Percentiles rank a stretch among this genome's conserved stretches.
phyloP scores from a whole-genome alignment of 2,329 filamentous ascomycete genomes.

The Aureobasidium pullulans region DNA sequence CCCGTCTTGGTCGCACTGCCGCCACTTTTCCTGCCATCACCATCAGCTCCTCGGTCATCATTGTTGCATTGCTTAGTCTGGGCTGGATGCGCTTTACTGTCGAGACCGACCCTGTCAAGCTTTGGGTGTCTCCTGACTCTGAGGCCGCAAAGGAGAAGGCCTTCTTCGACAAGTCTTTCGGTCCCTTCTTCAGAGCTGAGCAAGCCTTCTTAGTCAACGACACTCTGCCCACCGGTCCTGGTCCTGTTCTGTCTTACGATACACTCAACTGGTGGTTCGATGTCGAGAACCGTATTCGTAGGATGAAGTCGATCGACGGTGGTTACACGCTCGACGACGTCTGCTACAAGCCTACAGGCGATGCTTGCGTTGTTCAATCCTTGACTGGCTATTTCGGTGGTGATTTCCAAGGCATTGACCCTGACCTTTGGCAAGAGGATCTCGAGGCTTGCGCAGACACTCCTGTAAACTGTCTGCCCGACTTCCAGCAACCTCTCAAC shows the following conservation, averaged over 20 bases:
- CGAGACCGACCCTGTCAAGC: slow-evolving; percentile 78
- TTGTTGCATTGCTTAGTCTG: slow-evolving; percentile 71
- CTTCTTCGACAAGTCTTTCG: slow-evolving; percentile 90
- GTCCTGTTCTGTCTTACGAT: slow-evolving; percentile 79
- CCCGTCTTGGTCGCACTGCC: slow-evolving; percentile 68
- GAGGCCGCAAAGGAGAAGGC: slow-evolving; percentile 84
- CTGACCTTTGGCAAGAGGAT: slow-evolving; percentile 62
- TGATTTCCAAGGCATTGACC: slow-evolving; percentile 54
- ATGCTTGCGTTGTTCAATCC: slow-evolving; percentile 87
- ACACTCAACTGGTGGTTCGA: slow-evolving; percentile 91
- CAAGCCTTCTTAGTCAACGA: slow-evolving; percentile 94
- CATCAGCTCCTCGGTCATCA: slow-evolving; percentile 64
- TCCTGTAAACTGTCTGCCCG: slow-evolving; percentile 77
- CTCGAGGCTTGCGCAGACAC: slow-evolving; percentile 68
- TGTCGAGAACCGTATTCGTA: slow-evolving; percentile 69
- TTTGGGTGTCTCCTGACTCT: slow-evolving; percentile 96
- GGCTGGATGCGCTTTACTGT: slow-evolving; percentile 87
- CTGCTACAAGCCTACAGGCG: slow-evolving; percentile 87
- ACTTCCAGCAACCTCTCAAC: slow-evolving; percentile 81
- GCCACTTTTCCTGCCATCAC: slow-evolving; percentile 80
- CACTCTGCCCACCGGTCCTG: slow-evolving; percentile 53
- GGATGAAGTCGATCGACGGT: slow-evolving; percentile 61
- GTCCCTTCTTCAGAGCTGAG: slow-evolving; percentile 90
- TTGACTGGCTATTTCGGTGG: slow-evolving; percentile 82
- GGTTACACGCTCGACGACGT: slow-evolving; percentile 71